Conservation (phyloP, 257 asterid species). For the Ocimum tenuiflorum region DNA sequence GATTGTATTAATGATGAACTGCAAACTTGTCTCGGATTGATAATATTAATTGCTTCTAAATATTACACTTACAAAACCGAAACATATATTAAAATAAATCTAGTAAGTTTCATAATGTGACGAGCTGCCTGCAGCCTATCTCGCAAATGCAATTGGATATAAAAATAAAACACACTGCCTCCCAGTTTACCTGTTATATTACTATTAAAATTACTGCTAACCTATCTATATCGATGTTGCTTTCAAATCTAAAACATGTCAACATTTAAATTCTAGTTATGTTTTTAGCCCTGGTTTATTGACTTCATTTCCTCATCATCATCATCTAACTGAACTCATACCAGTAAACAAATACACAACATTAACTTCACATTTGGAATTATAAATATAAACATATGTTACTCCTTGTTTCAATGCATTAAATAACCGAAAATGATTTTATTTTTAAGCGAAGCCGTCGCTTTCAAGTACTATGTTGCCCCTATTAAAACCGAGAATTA, state of each 20-base stretch:
- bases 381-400: not conserved
- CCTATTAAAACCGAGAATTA: not conserved
- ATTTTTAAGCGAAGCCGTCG: slow-evolving; percentile 3
- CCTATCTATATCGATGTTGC: slow-evolving; percentile 31
- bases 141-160: not conserved
- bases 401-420: not conserved
- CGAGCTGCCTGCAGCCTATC: no score
- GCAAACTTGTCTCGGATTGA: no score
- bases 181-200: not conserved
- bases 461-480: slow-evolving; percentile 18
- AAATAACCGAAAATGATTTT: slow-evolving; percentile 5
- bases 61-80: no score
- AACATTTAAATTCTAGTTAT: slow-evolving; percentile 18
- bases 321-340: slow-evolving; percentile 5
- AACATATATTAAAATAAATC: no score
- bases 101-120: no score
- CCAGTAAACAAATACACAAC: slow-evolving; percentile 3
- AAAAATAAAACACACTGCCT: no score
- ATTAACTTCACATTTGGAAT: slow-evolving; percentile 6
- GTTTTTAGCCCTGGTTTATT: slow-evolving; percentile 20
- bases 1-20: no score
- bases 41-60: no score
- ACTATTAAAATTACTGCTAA: slow-evolving; percentile 17
- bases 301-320: slow-evolving; percentile 17
- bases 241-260: slow-evolving; percentile 29